A percentile compares a stretch with the other conserved stretches of the same genome.
These are phyloP conservation scores for Penicillium brasilianum DNA, from an alignment of 2,329 filamentous ascomycete species.

Conservation along the genomic window DNA sequence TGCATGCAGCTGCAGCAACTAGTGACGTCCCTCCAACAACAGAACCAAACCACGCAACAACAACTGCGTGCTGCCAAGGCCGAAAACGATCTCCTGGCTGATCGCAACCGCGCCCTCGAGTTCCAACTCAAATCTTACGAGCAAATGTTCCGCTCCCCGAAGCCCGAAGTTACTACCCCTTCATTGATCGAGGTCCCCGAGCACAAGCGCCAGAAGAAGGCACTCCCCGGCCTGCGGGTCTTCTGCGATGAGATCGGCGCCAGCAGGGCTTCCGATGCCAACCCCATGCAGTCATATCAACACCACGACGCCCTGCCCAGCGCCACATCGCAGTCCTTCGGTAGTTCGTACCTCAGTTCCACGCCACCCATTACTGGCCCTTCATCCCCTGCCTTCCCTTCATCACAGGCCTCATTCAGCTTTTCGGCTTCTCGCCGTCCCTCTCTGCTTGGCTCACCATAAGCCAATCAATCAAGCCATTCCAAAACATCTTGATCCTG, in stretches of 20 bases:
- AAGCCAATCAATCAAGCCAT: conserved; percentile 13
- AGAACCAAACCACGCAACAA: conserved; percentile 42
- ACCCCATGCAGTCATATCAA: conserved; percentile 12
- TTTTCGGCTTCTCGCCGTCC: conserved; percentile 35
- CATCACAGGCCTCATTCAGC: conserved; percentile 33
- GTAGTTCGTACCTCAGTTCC: conserved; percentile 37
- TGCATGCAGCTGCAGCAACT: conserved; percentile 47
- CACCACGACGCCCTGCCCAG: conserved; percentile 32
- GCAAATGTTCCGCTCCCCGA: conserved; percentile 45
- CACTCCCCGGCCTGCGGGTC: conserved; percentile 42
- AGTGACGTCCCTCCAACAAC: conserved; percentile 42
- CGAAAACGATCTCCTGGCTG: conserved; percentile 42
- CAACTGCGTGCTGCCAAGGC: conserved; percentile 42
- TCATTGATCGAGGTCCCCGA: conserved; percentile 35
- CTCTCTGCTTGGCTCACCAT: conserved; percentile 37
- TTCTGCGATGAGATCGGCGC: conserved; percentile 43
- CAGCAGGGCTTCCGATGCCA: conserved; percentile 27
- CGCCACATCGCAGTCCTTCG: conserved; percentile 36
- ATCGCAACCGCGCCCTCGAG: conserved; percentile 44
- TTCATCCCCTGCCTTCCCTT: conserved; percentile 42
- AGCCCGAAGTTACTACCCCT: conserved; percentile 38
- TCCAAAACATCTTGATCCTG: conserved; percentile 18
- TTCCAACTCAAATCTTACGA: conserved; percentile 47
- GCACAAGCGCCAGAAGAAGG: conserved; percentile 39
- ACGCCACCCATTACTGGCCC: conserved; percentile 44